These are phyloP conservation scores for Buddleja alternifolia DNA, from an alignment of 257 asterid species.

Conservation along the genomic window DNA sequence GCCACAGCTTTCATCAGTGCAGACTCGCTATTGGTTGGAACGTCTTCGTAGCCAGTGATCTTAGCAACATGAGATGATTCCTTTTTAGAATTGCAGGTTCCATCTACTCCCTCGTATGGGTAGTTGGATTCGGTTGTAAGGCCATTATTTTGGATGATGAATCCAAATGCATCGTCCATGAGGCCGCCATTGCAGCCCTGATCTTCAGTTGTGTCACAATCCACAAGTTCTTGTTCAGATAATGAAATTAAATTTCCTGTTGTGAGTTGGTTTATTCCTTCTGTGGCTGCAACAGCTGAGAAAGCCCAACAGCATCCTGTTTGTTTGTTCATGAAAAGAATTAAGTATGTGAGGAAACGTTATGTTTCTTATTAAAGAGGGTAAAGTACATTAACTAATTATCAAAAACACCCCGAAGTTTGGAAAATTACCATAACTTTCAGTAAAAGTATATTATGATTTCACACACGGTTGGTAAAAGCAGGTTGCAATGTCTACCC, in stretches of 20 bases:
- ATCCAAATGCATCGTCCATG: constrained; percentile 26
- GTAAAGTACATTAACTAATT: too few relatives aligned
- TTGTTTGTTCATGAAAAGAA: not conserved
- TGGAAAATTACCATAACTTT: too few relatives aligned
- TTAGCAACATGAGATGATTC: not conserved
- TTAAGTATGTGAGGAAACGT: too few relatives aligned
- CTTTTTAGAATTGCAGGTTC: not conserved
- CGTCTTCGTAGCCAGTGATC: not conserved
- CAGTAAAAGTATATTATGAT: too few relatives aligned
- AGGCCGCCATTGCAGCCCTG: constrained; percentile 1
- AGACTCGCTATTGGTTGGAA: constrained; percentile 2
- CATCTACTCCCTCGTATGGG: not conserved
- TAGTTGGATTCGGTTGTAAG: not conserved
- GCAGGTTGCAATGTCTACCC: too few relatives aligned
- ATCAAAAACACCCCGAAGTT: too few relatives aligned
- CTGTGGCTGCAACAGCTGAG: constrained; percentile 48
- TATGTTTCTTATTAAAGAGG: too few relatives aligned
- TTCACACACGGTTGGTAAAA: too few relatives aligned
- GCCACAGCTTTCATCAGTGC: constrained; percentile 26
- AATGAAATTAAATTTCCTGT: not conserved
- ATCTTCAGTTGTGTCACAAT: not conserved
- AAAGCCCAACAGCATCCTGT: constrained; percentile 54
- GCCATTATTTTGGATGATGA: not conserved
- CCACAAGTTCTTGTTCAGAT: constrained; percentile 3
- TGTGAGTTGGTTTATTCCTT: constrained; percentile 42